A percentile compares a stretch with the other conserved stretches of the same genome.
Conservation (phyloP, 331 rosid genomes). For the Rosa hybrid region DNA sequence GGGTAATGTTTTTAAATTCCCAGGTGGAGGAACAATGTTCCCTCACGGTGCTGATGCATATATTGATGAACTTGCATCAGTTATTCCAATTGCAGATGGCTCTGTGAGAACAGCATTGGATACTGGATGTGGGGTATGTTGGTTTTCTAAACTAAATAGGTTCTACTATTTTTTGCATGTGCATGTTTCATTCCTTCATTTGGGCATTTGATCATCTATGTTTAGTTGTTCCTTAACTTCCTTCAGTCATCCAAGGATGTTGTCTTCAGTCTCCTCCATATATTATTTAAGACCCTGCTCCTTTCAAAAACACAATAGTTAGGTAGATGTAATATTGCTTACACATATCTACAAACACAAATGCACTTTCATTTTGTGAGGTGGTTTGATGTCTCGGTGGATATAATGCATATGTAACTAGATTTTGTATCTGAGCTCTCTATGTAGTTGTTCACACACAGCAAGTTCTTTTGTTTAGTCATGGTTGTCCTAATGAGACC, state of each 20-base stretch:
- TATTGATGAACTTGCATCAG: conserved; percentile 82
- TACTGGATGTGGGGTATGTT: conserved; percentile 93
- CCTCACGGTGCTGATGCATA: conserved; percentile 95
- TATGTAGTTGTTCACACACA: conserved; percentile 13
- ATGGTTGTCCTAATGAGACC: conserved; percentile 35
- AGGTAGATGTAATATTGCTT: not conserved
- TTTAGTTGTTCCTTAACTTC: conserved; percentile 4
- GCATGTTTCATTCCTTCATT: conserved; percentile 7
- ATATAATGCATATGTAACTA: not conserved
- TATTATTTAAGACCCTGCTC: not conserved
- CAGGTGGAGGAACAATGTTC: conserved; percentile 99
- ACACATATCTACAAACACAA: not conserved
- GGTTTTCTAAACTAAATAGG: conserved; percentile 10
- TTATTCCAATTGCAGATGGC: conserved; percentile 85
- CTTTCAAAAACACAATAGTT: not conserved
- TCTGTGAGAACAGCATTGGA: conserved; percentile 89
- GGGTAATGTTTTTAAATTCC: conserved; percentile 93
- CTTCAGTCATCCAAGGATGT: conserved; percentile 3
- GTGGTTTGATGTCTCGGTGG: not conserved
- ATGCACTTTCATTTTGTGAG: conserved; percentile 6
- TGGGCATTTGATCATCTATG: not conserved
- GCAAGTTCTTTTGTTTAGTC: conserved; percentile 17
- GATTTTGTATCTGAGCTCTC: conserved; percentile 17
- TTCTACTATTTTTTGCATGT: not conserved
- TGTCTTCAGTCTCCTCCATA: not conserved